These are phyloP conservation scores for Cladophialophora exuberans DNA, from an alignment of 2,329 filamentous ascomycete species.

Conservation along the genomic window DNA sequence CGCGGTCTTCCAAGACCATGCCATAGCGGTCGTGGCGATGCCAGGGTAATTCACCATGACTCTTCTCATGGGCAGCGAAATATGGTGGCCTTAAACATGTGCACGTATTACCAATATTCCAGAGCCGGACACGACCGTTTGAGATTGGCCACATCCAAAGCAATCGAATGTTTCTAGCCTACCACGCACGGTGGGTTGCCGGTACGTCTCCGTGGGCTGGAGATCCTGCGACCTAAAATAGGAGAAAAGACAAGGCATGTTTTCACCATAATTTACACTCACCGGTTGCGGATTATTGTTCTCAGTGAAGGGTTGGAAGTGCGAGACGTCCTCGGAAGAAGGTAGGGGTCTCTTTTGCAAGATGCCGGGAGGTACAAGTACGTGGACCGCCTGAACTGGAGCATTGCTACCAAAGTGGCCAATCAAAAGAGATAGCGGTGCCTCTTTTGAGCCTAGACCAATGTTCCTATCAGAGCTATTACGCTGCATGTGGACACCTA, in stretches of 20 bases:
- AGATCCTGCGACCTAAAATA: neutral
- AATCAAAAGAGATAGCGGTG: neutral
- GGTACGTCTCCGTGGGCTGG: neutral
- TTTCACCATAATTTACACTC: too few species aligned
- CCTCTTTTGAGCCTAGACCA: neutral
- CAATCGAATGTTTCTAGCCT: neutral
- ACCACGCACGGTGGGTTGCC: neutral
- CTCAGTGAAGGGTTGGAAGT: too few species aligned
- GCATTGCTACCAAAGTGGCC: conserved; percentile 17
- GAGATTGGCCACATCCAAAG: neutral
- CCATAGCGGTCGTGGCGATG: too few species aligned
- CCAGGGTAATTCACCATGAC: too few species aligned
- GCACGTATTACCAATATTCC: too few species aligned
- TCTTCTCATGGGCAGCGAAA: too few species aligned
- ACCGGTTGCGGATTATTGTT: neutral
- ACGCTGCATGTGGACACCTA: neutral
- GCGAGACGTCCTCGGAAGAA: neutral
- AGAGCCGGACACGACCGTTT: neutral
- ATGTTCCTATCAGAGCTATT: neutral
- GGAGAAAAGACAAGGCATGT: too few species aligned
- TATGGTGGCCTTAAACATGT: neutral
- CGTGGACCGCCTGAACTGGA: neutral
- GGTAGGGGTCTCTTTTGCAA: neutral
- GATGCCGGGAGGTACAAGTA: neutral
- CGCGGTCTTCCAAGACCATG: too few species aligned